Evolutionary conservation across 768 basidiomycete species (phyloP).

Genomic region (Rhodosporidiobolus sp.): DNA sequence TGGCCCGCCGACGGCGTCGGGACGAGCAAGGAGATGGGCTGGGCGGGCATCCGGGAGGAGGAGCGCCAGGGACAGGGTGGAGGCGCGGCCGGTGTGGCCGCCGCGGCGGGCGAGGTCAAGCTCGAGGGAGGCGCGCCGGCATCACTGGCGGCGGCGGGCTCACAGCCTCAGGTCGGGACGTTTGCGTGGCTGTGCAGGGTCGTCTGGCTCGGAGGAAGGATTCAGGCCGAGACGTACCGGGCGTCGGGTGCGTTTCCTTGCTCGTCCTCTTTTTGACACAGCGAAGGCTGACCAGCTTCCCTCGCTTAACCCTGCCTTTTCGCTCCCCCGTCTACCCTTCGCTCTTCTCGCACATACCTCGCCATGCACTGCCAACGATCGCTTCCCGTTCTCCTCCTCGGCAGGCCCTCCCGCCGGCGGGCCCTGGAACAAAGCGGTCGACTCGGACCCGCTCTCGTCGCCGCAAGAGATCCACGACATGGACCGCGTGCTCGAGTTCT

Average conservation of each 20-base stretch:
- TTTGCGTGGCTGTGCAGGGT: conserved; percentile 37
- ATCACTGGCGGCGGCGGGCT: neutral
- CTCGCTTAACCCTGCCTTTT: too few relatives aligned
- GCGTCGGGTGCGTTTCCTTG: conserved; percentile 19
- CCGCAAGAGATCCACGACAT: conserved; percentile 25
- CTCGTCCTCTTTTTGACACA: neutral
- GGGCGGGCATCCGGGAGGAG: conserved; percentile 24
- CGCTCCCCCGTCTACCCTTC: neutral
- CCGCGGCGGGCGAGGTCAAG: too few relatives aligned
- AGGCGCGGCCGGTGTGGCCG: neutral
- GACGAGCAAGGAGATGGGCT: neutral
- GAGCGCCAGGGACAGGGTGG: neutral
- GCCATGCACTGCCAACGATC: too few relatives aligned
- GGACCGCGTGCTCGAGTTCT: conserved; percentile 26
- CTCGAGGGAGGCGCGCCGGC: neutral
- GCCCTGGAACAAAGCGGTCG: conserved; percentile 31
- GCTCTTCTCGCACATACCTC: too few relatives aligned
- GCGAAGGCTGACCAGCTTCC: too few relatives aligned
- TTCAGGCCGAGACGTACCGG: conserved; percentile 34
- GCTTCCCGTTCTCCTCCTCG: neutral
- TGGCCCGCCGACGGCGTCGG: conserved; percentile 23
- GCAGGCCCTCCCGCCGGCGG: conserved; percentile 29
- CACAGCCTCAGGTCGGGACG: neutral
- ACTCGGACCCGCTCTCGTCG: conserved; percentile 21
- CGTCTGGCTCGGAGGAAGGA: conserved; percentile 33